phyloP scores from a whole-genome alignment of 495 filamentous ascomycete genomes.

The Tuber indicum region DNA sequence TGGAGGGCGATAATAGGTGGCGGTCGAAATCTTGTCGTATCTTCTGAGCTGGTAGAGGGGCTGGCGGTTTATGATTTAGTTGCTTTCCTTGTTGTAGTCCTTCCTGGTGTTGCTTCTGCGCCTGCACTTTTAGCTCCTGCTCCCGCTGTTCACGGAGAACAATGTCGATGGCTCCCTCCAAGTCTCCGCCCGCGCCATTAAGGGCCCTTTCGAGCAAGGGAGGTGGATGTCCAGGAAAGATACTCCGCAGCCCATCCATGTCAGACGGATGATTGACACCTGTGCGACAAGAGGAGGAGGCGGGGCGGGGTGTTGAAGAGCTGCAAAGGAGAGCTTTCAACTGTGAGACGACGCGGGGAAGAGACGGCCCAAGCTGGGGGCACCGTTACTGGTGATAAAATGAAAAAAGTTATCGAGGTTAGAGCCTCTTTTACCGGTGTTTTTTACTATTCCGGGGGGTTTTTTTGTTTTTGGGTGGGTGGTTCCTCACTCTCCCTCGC shows the following conservation, averaged over 20 bases:
- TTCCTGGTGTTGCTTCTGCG: conserved; percentile 3
- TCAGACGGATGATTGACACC: conserved; percentile 7
- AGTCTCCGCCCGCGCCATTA: conserved; percentile 16
- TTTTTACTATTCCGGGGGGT: not conserved
- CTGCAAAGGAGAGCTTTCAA: conserved; percentile 22
- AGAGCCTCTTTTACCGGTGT: conserved; percentile 11
- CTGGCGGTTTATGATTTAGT: not conserved
- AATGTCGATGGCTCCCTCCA: conserved; percentile 23
- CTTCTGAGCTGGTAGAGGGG: conserved; percentile 10
- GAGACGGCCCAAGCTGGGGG: conserved; percentile 5
- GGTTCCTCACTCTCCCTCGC: not conserved
- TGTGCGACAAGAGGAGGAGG: conserved; percentile 12
- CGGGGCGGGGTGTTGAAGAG: conserved; percentile 5
- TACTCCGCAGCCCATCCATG: conserved; percentile 30
- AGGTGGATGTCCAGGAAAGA: conserved; percentile 23
- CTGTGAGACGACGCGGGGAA: conserved; percentile 6
- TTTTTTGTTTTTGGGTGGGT: not conserved
- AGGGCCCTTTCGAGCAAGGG: conserved; percentile 22
- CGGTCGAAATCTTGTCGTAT: conserved; percentile 5
- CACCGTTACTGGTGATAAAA: conserved; percentile 5
- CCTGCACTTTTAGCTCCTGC: conserved; percentile 13
- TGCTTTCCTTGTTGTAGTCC: not conserved
- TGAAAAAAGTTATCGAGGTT: conserved; percentile 3
- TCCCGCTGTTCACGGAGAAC: conserved; percentile 25
- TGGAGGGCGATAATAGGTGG: conserved; percentile 30